Base-by-base conservation (phyloP, 768 basidiomycete species). In the Amanita fuliginea region DNA sequence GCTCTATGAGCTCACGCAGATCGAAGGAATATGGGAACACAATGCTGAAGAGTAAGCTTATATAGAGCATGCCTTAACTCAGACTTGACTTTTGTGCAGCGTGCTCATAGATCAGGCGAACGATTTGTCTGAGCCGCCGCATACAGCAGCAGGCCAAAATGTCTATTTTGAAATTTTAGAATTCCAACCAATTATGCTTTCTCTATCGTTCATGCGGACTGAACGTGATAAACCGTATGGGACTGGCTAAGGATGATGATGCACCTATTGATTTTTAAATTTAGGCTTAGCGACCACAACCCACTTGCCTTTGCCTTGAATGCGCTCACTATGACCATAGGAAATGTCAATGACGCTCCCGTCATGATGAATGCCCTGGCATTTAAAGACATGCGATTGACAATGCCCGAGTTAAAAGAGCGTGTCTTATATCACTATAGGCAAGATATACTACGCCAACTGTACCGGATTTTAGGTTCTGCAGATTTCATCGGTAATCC, bases 401-500 rank as follows among this genome's bases (percentile, higher is more conserved):
- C 86, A 0, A 66, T 86, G 49, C 84, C 91, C 6, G 88, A 95
- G 53, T 73, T 99, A 14, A 81, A 86, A 62, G 79, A 71, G 47
- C 81, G 96, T 30, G 84, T 98, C 51, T 70, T 81, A 35, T 84
- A 94, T 52, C 95, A 98, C 61, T 99, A 98, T 62, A 78, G 88
- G 32, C 88, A 96, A 64, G 93, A 97, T 59, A 78, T 96, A 48
- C 72, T 95, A 34, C 84, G 90, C 9, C 96, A 99, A 61, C 73
- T 98, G 2, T 98, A 98, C 64, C 84, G 96, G 33, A 88, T 99
- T 39, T 75, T 99, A 11, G 95, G 96, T n/a, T 97, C 94, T 4
- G 96, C 94, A 0, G 95, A 98, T 66, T 95, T 98, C 67, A 86
- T 88, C 53, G 86, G 89, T 11, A 94, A 94, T 61, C 95, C 95